Evolutionary conservation across 768 basidiomycete species (phyloP), one percentile per base, ranked within the genome.

Genomic region (Suillus brevipes): DNA sequence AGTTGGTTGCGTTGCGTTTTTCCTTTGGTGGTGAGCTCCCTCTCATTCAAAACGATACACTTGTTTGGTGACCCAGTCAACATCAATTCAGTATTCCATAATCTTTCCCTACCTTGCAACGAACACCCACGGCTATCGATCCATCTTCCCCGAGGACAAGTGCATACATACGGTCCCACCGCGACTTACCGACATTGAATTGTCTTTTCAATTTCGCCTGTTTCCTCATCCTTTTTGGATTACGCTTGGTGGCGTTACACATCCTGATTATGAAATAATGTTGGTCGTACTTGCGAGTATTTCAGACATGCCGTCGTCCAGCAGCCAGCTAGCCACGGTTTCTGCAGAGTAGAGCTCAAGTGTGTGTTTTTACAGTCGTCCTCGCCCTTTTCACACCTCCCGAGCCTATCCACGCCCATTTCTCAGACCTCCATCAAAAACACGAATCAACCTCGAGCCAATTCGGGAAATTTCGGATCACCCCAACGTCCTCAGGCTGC

Each of bases 311-410:
- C 62, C 25, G 34, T 63, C 53, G 23, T 38, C 1, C 16, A 12
- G 25, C 5, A 25, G 28, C 31, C 8, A 53, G n/a, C 28, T 16
- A 18, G 28, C 16, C 16, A 1, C 14, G 9, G n/a, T 36, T 12
- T n/a, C 34, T 36, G 6, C 6, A 20, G 16, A 52, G 16, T 9
- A 31, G 14, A 16, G 10, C 3, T 6, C n/a, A 20, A 36, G 4
- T n/a, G 10, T n/a, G 8, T n/a, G 3, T 6, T 20, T 56, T 56
- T 34, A 9, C 7, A n/a, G 20, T 36, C 20, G n/a, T n/a, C n/a
- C 60, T 60, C 31, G 18, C 34, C 38, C 42, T 47, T 34, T 64
- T 47, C n/a, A n/a, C n/a, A n/a, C n/a, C n/a, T n/a, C n/a, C n/a
- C n/a, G n/a, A n/a, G 9, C 28, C 23, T 47, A 60, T 60, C 36